Base-by-base conservation (phyloP, 75 land plant species). In the Cunninghamia lanceolata region DNA sequence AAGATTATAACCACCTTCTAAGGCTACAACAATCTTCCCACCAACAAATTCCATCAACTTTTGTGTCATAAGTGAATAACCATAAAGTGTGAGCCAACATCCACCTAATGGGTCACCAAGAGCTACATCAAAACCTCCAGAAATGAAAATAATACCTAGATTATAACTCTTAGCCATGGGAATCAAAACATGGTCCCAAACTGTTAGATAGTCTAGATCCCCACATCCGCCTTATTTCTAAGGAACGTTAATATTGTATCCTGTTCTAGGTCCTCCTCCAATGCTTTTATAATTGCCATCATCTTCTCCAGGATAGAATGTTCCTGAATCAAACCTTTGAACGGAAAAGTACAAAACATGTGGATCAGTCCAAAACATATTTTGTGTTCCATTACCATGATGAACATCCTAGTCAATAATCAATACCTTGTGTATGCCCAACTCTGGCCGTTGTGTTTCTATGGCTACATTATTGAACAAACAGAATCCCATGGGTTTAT, bases 91-190 rank as follows among this genome's bases (percentile, higher is more conserved):
- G 63, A 96, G 66, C 45, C 90, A 46, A 85, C 98, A 95, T 47
- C 93, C 96, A 35, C 98, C 98, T 30, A 96, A 85, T 21, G 98
- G 98, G 88, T 96, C 96, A 21, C 94, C 93, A 82, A 88, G 70
- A 40, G 98, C 98, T 91, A 95, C 95, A 95, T 96, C 99, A 91
- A 96, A 96, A 78, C 99, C 99, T 30, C 90, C 99, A 81, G 99
- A 96, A 39, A 96, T 84, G 11, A 96, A 85, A 38, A 96, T 88
- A 30, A 96, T 89, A 73, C 95, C 99, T 39, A 97, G 99, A 82
- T 89, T 88, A 84, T 86, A 96, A 43, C 87, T 91, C 90, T 88
- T 90, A 13, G 93, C 97, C 43, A 96, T 91, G 54, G 97, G 99
- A 90, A 96, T 86, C 75, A 96, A 86, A 46, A 96, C 78, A 86